phyloP scores from a whole-genome alignment of 768 basidiomycete species.

The Xerocomellus chrysenteron region DNA sequence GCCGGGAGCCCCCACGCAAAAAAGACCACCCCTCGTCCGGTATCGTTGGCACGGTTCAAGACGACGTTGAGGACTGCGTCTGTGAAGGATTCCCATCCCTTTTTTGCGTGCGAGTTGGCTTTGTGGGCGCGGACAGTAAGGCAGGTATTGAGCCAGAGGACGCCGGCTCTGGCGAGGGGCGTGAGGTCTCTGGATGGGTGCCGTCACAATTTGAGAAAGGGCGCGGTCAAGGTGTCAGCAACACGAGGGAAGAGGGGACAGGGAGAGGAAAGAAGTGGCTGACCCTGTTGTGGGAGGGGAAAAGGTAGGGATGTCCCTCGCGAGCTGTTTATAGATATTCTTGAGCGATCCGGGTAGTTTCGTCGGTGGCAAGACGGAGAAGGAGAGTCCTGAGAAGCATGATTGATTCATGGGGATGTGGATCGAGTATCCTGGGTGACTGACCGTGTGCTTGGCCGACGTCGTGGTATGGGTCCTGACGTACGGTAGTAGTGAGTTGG shows the following conservation, averaged over 20 bases:
- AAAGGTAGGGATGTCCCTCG: constrained; percentile 61
- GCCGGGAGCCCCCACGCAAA: constrained; percentile 83
- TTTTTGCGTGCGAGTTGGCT: constrained; percentile 61
- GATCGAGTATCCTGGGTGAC: background rate
- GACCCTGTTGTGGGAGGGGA: constrained; percentile 59
- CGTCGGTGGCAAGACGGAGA: constrained; percentile 57
- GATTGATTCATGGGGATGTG: background rate
- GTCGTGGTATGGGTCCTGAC: constrained; percentile 70
- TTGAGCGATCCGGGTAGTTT: constrained; percentile 54
- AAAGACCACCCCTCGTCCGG: constrained; percentile 63
- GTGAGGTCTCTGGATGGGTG: constrained; percentile 57
- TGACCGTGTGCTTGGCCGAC: constrained; percentile 68
- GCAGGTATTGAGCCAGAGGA: constrained; percentile 75
- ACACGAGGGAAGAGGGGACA: background rate
- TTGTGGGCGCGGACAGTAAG: constrained; percentile 77
- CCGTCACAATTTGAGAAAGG: background rate
- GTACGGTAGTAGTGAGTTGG: background rate
- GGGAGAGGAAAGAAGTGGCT: background rate
- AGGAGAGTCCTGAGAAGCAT: constrained; percentile 46
- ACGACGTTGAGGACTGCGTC: constrained; percentile 63
- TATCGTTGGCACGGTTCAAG: constrained; percentile 28
- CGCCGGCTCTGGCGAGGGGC: constrained; percentile 67
- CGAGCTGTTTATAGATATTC: constrained; percentile 78
- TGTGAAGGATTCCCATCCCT: constrained; percentile 83
- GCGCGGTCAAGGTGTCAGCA: background rate